These are phyloP conservation scores for Beauveria asiatica DNA, from an alignment of 2,329 filamentous ascomycete species.

Conservation along the genomic window DNA sequence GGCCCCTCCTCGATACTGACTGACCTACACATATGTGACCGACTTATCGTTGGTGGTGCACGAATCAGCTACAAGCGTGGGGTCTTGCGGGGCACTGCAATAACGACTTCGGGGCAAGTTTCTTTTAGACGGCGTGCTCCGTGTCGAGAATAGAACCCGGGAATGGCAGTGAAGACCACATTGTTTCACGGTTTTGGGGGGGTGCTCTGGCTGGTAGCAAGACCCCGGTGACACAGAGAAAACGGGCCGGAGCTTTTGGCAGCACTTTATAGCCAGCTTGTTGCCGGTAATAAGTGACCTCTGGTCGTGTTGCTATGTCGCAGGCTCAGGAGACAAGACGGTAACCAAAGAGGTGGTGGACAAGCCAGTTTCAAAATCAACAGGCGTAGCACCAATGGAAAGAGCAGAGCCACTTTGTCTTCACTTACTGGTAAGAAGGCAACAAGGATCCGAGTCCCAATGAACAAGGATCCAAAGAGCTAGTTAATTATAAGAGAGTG, in stretches of 20 bases:
- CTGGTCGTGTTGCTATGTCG: neutral
- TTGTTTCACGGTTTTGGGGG: neutral
- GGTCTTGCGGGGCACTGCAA: constrained; percentile 6
- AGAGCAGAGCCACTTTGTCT: constrained; percentile 6
- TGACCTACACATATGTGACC: constrained; percentile 3
- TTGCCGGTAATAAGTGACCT: neutral
- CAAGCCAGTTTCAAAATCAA: neutral
- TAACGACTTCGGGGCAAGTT: constrained; percentile 1
- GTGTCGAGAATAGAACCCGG: neutral
- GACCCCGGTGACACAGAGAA: neutral
- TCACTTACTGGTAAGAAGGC: neutral
- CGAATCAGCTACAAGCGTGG: constrained; percentile 1
- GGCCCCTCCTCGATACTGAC: constrained; percentile 10
- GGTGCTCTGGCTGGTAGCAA: neutral
- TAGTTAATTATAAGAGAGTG: neutral
- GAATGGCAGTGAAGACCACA: neutral
- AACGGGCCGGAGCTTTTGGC: neutral
- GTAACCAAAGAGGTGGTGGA: constrained; percentile 1
- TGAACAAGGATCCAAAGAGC: neutral
- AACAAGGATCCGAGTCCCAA: neutral
- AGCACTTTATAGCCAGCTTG: neutral
- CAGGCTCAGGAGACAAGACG: neutral
- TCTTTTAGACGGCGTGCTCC: neutral
- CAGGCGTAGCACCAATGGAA: constrained; percentile 6
- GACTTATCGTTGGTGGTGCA: constrained; percentile 3